These are phyloP conservation scores for Saturnispora zaruensis DNA, from an alignment of 805 yeast genomes.

Conservation along the genomic window DNA sequence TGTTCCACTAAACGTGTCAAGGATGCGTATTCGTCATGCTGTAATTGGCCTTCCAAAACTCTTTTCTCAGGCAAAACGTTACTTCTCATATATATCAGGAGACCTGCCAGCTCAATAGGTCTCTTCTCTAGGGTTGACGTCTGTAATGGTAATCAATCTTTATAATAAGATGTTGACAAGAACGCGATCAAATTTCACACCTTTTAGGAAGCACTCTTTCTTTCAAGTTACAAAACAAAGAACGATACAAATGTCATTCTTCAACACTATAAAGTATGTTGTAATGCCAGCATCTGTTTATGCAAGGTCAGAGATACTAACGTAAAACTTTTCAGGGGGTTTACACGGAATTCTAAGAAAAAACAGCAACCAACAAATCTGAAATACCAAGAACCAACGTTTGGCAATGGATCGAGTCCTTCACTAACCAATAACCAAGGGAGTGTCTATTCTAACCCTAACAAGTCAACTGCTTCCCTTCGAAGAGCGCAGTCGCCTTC, in stretches of 20 bases:
- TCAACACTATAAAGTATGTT: conserved; percentile 32
- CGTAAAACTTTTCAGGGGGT: conserved; percentile 33
- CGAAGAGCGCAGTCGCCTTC: conserved; percentile 41
- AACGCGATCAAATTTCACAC: conserved; percentile 1
- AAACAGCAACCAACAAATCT: conserved; percentile 21
- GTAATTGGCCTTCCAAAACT: neutral
- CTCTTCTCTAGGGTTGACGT: neutral
- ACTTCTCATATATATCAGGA: neutral
- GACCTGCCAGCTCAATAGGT: neutral
- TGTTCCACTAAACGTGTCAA: neutral
- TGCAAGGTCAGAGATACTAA: neutral
- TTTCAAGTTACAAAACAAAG: neutral
- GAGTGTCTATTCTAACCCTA: conserved; percentile 30
- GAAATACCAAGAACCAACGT: conserved; percentile 16
- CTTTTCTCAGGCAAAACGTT: neutral
- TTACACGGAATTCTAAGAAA: conserved; percentile 41
- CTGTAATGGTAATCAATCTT: neutral
- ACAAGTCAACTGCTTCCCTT: conserved; percentile 40
- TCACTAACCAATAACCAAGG: conserved; percentile 12
- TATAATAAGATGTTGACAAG: neutral
- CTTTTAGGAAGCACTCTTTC: conserved; percentile 1
- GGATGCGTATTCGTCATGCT: neutral
- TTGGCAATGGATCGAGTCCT: conserved; percentile 15
- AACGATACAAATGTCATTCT: conserved; percentile 29
- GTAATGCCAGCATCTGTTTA: neutral